Evolutionary conservation across 2,329 filamentous ascomycete species (phyloP).

Genomic region (Scytalidium lignicola): DNA sequence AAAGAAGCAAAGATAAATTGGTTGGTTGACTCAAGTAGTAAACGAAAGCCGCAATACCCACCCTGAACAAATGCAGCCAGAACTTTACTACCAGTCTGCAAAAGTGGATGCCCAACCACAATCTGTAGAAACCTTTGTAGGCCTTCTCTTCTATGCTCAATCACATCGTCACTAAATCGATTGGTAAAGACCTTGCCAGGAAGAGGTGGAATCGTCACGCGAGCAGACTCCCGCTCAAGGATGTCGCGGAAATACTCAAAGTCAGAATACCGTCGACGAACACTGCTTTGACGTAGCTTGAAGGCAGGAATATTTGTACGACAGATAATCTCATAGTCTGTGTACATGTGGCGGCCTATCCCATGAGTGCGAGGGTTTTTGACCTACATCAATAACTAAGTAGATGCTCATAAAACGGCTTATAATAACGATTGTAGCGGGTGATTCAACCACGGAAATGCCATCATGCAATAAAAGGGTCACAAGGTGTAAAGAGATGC

Average conservation of each 20-base stretch:
- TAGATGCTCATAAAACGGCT: background rate
- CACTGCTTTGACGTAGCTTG: constrained; percentile 83
- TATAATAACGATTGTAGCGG: no score
- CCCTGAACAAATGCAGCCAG: constrained; percentile 95
- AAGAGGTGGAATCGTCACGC: constrained; percentile 91
- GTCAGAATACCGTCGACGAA: constrained; percentile 92
- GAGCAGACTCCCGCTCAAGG: constrained; percentile 86
- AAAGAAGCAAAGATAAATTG: background rate
- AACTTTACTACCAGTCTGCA: constrained; percentile 98
- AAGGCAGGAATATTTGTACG: constrained; percentile 98
- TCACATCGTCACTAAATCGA: constrained; percentile 96
- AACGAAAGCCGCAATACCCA: constrained; percentile 36
- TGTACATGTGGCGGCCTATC: constrained; percentile 94
- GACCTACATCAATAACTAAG: constrained; percentile 51
- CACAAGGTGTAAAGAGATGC: constrained; percentile 1
- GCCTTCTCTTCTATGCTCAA: constrained; percentile 86
- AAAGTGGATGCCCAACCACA: constrained; percentile 88
- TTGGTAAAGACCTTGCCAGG: constrained; percentile 98
- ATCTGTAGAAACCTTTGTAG: constrained; percentile 96
- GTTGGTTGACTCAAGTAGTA: background rate
- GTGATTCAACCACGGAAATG: no score
- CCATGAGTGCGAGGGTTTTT: constrained; percentile 91
- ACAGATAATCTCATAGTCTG: constrained; percentile 96
- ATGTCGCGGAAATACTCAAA: constrained; percentile 99
- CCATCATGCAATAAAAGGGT: no score